A percentile compares a stretch with the other conserved stretches of the same genome.
These are phyloP conservation scores for Dendrobium officinale DNA, from an alignment of 106 monocot species.

Conservation along the genomic window DNA sequence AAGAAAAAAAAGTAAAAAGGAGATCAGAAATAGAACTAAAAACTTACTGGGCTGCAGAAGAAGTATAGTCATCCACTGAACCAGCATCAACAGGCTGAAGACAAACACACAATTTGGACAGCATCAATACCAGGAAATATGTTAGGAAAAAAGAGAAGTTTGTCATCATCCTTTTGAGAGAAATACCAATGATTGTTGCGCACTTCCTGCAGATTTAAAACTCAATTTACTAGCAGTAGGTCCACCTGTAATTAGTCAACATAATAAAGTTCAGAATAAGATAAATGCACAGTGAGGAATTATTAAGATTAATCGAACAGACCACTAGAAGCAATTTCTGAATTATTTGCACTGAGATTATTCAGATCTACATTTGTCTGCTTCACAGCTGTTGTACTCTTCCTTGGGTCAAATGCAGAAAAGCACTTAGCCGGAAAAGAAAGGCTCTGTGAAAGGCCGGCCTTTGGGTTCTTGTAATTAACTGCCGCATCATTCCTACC, in stretches of 20 bases:
- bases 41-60: conserved; percentile 43
- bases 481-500: conserved; percentile 9
- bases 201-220: not conserved
- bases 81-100: conserved; percentile 37
- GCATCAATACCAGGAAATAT: not conserved
- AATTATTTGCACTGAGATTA: conserved; percentile 11
- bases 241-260: conserved; percentile 13
- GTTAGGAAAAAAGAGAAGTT: too few species aligned
- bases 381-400: conserved; percentile 23
- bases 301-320: conserved; percentile 1
- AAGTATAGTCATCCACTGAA: conserved; percentile 17
- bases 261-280: not conserved
- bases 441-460: conserved; percentile 31
- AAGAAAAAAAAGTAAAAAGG: not conserved
- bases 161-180: not conserved
- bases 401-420: conserved; percentile 18
- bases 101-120: conserved; percentile 5
- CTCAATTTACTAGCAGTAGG: conserved; percentile 11
- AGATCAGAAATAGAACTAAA: not conserved
- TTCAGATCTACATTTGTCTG: conserved; percentile 23
- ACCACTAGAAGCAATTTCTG: conserved; percentile 14
- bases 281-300: not conserved
- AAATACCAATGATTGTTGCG: conserved; percentile 20
- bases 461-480: conserved; percentile 11
- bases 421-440: conserved; percentile 36